Evolutionary conservation across 257 asterid species (phyloP).

Genomic region (Nicotiana tomentosiformis): DNA sequence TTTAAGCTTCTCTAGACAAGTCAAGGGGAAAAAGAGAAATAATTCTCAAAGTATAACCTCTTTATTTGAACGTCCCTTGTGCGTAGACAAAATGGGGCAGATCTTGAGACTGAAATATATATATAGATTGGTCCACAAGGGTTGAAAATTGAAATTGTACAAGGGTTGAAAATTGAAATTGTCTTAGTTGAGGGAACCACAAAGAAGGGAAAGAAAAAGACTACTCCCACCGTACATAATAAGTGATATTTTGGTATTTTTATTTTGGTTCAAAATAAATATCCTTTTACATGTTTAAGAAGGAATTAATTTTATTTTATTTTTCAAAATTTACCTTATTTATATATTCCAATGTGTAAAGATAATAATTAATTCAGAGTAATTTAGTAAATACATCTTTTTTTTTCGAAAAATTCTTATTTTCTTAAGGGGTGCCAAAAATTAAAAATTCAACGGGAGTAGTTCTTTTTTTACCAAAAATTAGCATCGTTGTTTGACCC

Average conservation of each 20-base stretch:
- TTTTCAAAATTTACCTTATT: no score
- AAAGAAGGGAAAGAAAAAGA: not conserved
- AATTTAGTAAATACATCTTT: no score
- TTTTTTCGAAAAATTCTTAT: accelerated
- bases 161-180: not conserved
- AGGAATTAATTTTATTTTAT: no score
- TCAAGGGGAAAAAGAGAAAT: not conserved
- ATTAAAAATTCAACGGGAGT: no score
- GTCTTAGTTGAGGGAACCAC: not conserved
- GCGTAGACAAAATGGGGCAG: not conserved
- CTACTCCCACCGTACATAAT: not conserved
- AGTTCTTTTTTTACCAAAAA: not conserved
- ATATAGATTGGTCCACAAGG: not conserved
- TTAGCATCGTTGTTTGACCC: not conserved
- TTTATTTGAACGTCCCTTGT: not conserved
- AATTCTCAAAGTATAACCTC: not conserved
- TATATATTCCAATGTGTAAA: no score
- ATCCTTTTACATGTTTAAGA: accelerated
- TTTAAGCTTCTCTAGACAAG: not conserved
- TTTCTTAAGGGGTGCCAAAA: no score
- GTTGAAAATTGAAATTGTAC: conserved; percentile 4
- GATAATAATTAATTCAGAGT: no score
- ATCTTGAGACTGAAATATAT: not conserved
- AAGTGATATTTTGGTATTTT: no score
- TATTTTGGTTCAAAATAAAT: no score